Conservation (phyloP, 1,139 yeast genomes). For the Torulaspora globosa region DNA sequence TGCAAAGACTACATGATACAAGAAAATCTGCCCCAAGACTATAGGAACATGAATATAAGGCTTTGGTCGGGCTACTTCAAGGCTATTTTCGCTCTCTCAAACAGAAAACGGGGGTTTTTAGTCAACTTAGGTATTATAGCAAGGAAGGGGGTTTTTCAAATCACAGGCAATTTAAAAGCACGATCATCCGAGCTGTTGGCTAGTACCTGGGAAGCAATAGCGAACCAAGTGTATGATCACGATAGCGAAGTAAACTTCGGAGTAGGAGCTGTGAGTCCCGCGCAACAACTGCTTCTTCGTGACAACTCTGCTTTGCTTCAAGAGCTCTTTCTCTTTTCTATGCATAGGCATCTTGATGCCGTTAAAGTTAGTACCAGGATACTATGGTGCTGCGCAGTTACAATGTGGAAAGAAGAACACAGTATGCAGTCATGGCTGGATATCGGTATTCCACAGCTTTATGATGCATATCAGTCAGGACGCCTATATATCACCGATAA, state of each 20-base stretch:
- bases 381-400: constrained; percentile 54
- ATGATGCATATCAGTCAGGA: constrained; percentile 30
- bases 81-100: constrained; percentile 47
- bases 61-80: constrained; percentile 66
- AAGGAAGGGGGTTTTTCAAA: constrained; percentile 61
- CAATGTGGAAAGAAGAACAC: constrained; percentile 21
- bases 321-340: constrained; percentile 62
- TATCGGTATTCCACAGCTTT: constrained; percentile 28
- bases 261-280: constrained; percentile 61
- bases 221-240: constrained; percentile 29
- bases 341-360: constrained; percentile 63
- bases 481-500: constrained; percentile 24
- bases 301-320: constrained; percentile 57
- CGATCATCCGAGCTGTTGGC: constrained; percentile 54
- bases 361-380: constrained; percentile 64
- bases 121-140: constrained; percentile 64
- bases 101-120: constrained; percentile 37
- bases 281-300: constrained; percentile 63
- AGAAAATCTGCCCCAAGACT: constrained; percentile 36
- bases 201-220: constrained; percentile 70
- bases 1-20: constrained; percentile 52
- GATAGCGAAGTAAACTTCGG: constrained; percentile 47
- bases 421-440: constrained; percentile 22
- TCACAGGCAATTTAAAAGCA: constrained; percentile 62
- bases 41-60: constrained; percentile 49